Evolutionary conservation across 257 asterid species (phyloP).

Genomic region (Ocimum tenuiflorum): DNA sequence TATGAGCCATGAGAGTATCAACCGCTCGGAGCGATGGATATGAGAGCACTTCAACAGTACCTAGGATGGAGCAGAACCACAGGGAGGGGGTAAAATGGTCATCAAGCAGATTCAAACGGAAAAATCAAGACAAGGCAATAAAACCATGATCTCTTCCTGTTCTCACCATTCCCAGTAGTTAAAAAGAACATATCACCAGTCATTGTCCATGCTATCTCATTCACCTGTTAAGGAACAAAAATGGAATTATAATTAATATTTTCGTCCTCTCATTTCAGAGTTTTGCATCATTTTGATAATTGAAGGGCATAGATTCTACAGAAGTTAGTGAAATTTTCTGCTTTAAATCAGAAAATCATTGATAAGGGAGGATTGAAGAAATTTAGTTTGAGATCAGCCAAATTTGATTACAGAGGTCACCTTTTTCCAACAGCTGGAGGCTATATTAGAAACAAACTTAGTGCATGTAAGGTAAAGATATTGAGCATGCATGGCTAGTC

Average conservation of each 20-base stretch:
- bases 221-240: constrained; percentile 50
- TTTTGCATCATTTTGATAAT: neutral
- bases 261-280: neutral
- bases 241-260: neutral
- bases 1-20: constrained; percentile 89
- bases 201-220: constrained; percentile 61
- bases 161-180: constrained; percentile 94
- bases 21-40: constrained; percentile 77
- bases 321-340: neutral
- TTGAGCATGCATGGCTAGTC: neutral
- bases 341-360: neutral
- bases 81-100: neutral
- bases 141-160: neutral
- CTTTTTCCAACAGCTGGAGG: neutral
- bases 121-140: constrained; percentile 6
- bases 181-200: constrained; percentile 83
- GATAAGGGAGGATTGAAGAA: neutral
- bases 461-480: neutral
- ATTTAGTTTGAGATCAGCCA: neutral
- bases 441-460: neutral
- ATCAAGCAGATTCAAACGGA: constrained; percentile 11
- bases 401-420: neutral
- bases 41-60: constrained; percentile 92
- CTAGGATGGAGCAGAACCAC: constrained; percentile 28
- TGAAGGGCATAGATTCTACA: neutral